Evolutionary conservation across 108 stramenopile genomes (phyloP).

Genomic region (Mayamaea pseudoterrestris): DNA sequence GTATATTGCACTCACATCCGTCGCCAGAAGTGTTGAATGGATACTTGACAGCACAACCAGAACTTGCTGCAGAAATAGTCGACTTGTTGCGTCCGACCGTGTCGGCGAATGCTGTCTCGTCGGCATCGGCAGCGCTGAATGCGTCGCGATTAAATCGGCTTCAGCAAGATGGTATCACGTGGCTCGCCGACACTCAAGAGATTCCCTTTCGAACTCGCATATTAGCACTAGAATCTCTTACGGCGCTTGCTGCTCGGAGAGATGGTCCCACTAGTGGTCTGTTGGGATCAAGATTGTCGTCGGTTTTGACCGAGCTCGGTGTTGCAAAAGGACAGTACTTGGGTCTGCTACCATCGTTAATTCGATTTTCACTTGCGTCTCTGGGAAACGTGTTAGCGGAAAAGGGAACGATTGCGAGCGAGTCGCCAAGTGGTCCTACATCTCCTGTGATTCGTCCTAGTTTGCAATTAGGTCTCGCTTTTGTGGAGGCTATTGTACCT

Average conservation of each 20-base stretch:
- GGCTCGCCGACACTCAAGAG: slow-evolving; percentile 10
- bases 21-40: slow-evolving; percentile 62
- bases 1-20: slow-evolving; percentile 61
- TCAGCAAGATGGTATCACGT: neutral
- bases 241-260: slow-evolving; percentile 74
- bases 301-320: slow-evolving; percentile 83
- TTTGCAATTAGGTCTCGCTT: slow-evolving; percentile 61
- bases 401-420: neutral
- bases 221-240: slow-evolving; percentile 72
- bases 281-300: slow-evolving; percentile 57
- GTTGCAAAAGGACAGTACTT: slow-evolving; percentile 86
- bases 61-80: slow-evolving; percentile 76
- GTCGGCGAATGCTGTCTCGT: slow-evolving; percentile 25
- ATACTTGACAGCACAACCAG: slow-evolving; percentile 87
- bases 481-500: slow-evolving; percentile 49
- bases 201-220: slow-evolving; percentile 66
- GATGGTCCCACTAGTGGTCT: slow-evolving; percentile 39
- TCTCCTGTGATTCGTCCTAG: neutral
- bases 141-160: neutral
- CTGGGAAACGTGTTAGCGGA: slow-evolving; percentile 36
- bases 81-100: slow-evolving; percentile 78
- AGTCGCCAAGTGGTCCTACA: neutral
- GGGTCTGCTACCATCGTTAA: slow-evolving; percentile 82
- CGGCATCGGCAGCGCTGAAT: slow-evolving; percentile 17
- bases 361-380: slow-evolving; percentile 75